Base-by-base conservation (phyloP, 768 basidiomycete genomes). In the Cystofilobasidium capitatum region DNA sequence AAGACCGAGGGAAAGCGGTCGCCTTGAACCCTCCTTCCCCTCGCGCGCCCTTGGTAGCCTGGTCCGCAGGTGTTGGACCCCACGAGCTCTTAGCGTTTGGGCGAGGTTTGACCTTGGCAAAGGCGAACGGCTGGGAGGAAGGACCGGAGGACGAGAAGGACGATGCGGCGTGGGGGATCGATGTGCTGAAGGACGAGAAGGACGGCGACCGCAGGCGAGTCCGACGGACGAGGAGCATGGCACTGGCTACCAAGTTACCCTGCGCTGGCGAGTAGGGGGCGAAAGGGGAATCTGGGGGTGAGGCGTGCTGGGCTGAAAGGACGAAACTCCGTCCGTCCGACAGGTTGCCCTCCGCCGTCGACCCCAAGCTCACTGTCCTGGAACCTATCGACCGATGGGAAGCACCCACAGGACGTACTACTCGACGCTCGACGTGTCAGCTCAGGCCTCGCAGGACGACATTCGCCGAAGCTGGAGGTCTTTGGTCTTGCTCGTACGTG, bases 381-480 rank as follows among this genome's bases (percentile, higher is more conserved):
- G n/a, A n/a, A n/a, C n/a, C n/a, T n/a, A n/a, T n/a, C n/a, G n/a
- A n/a, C n/a, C n/a, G n/a, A n/a, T n/a, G n/a, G n/a, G n/a, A 47
- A 7, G 45, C 45, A 47, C 12, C 44, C 6, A 5, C 44, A 45
- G 44, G 42, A 60, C 35, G 24, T 20, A 37, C 24, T 68, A 68
- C 55, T 31, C 39, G 1, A 37, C 29, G 20, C 66, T 68, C 20
- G 61, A 45, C 54, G 61, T 63, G 26, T 1, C 29, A 1, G 44
- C 35, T 10, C 12, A 26, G 4, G 66, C 66, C 0, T 62, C 66
- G 0, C 33, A 55, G 22, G 51, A 44, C 12, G 51, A 55, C 31
- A 68, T 68, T 45, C 61, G 60, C 17, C n/a, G n/a, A 20, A 40
- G 47, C 40, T 68, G 66, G 66, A 55, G 66, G 31, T 37, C 40